Percentiles rank a stretch among this genome's conserved stretches.
Conservation (phyloP, 257 asterid species). For the Avicennia marina region DNA sequence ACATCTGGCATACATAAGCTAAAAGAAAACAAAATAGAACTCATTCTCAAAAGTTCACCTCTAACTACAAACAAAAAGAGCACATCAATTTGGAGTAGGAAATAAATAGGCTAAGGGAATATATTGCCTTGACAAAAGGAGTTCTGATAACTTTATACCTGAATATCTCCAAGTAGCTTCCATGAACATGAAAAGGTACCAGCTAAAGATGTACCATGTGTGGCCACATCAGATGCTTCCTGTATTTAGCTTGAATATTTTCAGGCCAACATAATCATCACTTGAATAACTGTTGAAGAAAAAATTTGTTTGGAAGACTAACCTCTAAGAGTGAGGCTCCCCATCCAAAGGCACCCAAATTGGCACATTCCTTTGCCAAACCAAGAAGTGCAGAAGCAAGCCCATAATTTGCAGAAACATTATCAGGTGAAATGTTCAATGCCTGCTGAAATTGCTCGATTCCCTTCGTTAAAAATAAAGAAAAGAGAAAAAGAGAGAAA, state of each 20-base stretch:
- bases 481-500: neutral
- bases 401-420: constrained; percentile 77
- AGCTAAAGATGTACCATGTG: constrained; percentile 48
- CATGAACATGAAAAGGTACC: constrained; percentile 73
- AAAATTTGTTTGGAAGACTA: constrained; percentile 22
- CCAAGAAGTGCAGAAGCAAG: constrained; percentile 87
- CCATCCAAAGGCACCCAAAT: constrained; percentile 84
- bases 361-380: constrained; percentile 76
- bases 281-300: constrained; percentile 14
- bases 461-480: constrained; percentile 43
- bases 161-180: constrained; percentile 97
- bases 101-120: neutral
- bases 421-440: constrained; percentile 57
- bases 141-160: constrained; percentile 41
- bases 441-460: constrained; percentile 80
- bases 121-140: neutral
- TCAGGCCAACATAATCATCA: constrained; percentile 18
- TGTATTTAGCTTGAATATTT: constrained; percentile 29
- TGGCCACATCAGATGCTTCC: constrained; percentile 86
- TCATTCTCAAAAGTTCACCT: constrained; percentile 19
- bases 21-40: constrained; percentile 26
- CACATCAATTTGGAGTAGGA: neutral
- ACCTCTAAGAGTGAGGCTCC: constrained; percentile 93
- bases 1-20: constrained; percentile 88
- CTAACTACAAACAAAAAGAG: constrained; percentile 8